phyloP scores from a whole-genome alignment of 83 land plant genomes.

The Isoetes engelmannii region DNA sequence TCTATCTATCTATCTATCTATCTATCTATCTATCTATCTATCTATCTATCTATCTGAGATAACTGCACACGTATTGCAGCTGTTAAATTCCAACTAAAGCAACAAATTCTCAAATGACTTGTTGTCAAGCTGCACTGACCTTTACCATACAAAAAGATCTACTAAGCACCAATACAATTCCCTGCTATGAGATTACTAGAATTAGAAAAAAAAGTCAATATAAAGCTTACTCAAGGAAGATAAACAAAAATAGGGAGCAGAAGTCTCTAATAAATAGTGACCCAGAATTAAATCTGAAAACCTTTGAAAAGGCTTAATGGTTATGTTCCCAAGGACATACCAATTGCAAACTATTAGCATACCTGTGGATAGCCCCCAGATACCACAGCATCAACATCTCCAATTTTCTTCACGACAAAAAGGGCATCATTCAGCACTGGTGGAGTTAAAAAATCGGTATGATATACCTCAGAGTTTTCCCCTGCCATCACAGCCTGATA shows the following conservation, averaged over 20 bases:
- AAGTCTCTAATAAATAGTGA: not conserved
- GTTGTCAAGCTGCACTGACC: no score
- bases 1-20: no score
- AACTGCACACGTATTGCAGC: no score
- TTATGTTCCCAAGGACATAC: not conserved
- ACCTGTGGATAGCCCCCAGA: conserved; percentile 93
- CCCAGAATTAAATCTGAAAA: not conserved
- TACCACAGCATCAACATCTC: conserved; percentile 61
- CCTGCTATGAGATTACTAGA: not conserved
- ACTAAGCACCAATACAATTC: no score
- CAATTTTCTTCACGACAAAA: conserved; percentile 46
- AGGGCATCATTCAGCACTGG: conserved; percentile 59
- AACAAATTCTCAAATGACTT: no score
- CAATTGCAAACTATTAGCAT: not conserved
- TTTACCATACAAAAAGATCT: no score
- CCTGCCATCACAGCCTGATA: conserved; percentile 63
- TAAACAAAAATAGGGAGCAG: not conserved
- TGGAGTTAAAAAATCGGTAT: conserved; percentile 87
- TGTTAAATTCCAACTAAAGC: no score
- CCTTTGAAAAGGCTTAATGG: not conserved
- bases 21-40: no score
- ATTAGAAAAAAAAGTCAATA: not conserved
- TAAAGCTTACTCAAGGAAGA: not conserved
- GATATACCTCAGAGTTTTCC: conserved; percentile 59
- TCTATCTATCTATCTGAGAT: no score